Conservation (phyloP, 805 yeast genomes). For the Suhomyces kilbournensis region DNA sequence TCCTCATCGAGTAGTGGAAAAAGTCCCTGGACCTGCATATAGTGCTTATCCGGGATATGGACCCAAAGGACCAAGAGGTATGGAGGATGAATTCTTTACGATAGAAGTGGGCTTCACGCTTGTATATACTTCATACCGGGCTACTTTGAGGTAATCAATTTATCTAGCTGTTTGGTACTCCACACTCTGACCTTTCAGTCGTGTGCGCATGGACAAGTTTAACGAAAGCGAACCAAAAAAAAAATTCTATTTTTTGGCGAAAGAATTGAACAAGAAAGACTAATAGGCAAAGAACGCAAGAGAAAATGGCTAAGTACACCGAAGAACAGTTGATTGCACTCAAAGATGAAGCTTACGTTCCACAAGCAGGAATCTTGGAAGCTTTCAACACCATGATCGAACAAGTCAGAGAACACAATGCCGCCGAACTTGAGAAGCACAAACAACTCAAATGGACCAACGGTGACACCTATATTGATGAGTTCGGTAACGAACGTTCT, state of each 20-base stretch:
- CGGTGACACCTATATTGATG: conserved; percentile 47
- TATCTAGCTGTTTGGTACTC: neutral
- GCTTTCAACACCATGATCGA: conserved; percentile 67
- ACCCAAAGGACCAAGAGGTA: neutral
- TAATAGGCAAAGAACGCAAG: neutral
- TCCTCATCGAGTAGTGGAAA: neutral
- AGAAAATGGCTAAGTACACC: conserved; percentile 57
- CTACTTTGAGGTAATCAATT: neutral
- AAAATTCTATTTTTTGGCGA: neutral
- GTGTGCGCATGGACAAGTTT: conserved; percentile 1
- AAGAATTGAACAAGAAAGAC: neutral
- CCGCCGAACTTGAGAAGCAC: conserved; percentile 27
- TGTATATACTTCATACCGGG: neutral
- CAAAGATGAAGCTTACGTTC: conserved; percentile 55
- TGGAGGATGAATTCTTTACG: neutral
- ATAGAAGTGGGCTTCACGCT: neutral
- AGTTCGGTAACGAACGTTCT: conserved; percentile 43
- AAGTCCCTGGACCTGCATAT: neutral
- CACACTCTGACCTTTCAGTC: neutral
- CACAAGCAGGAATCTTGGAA: conserved; percentile 61
- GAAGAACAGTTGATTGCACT: conserved; percentile 64
- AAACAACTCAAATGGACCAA: conserved; percentile 29
- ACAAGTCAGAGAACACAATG: conserved; percentile 52
- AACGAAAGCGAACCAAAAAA: neutral
- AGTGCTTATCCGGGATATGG: neutral